Evolutionary conservation across 192 early-diverging fungal species (phyloP).

Genomic region (Phlyctochytrium bullatum): DNA sequence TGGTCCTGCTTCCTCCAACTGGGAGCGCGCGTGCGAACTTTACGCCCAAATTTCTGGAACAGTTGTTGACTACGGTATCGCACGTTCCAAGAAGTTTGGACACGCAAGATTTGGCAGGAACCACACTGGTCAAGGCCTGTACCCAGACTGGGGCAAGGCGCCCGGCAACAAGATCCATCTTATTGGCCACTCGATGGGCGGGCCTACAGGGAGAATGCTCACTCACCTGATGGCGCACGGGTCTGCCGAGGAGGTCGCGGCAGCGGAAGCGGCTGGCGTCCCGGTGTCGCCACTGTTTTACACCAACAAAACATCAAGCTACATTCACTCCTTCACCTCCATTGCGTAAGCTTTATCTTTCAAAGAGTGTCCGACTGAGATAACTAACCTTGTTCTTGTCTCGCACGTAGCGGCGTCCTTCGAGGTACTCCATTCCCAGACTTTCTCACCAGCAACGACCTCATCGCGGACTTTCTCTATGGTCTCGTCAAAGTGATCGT

Average conservation of each 20-base stretch:
- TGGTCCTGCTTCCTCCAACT: constrained; percentile 24
- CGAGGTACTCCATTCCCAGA: constrained; percentile 19
- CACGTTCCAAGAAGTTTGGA: constrained; percentile 9
- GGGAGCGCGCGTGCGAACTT: constrained; percentile 30
- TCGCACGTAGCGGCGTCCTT: background rate
- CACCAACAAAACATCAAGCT: constrained; percentile 15
- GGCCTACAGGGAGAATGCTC: constrained; percentile 18
- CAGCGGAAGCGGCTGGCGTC: background rate
- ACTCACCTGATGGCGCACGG: constrained; percentile 15
- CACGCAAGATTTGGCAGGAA: constrained; percentile 19
- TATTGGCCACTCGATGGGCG: constrained; percentile 24
- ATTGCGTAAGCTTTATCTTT: too few relatives aligned
- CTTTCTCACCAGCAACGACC: background rate
- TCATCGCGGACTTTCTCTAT: background rate
- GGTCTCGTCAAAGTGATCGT: constrained; percentile 1
- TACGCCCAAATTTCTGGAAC: constrained; percentile 25
- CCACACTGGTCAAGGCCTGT: constrained; percentile 11
- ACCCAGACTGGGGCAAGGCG: background rate
- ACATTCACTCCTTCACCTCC: constrained; percentile 13
- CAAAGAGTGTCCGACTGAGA: background rate
- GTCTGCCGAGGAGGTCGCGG: constrained; percentile 11
- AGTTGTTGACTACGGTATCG: constrained; percentile 20
- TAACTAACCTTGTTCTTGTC: background rate
- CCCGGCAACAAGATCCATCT: constrained; percentile 13
- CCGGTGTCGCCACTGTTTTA: constrained; percentile 20